These are phyloP conservation scores for Metschnikowia santaceciliae DNA, from an alignment of 805 yeast species.

Conservation along the genomic window DNA sequence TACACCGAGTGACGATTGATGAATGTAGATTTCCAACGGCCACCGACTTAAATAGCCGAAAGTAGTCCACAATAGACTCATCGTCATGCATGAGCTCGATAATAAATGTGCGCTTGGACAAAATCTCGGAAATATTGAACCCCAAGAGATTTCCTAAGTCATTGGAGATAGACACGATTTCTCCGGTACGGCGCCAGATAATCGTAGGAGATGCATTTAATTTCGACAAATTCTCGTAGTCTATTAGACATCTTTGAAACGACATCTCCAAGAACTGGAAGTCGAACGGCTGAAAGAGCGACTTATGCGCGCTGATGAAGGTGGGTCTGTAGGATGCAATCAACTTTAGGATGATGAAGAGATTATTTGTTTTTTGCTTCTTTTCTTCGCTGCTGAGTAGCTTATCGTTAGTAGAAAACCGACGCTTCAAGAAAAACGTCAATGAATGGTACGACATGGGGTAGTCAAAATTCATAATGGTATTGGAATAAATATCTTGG, in stretches of 20 bases:
- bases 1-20: conserved; percentile 49
- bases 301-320: conserved; percentile 71
- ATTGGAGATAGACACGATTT: conserved; percentile 72
- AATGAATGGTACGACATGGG: conserved; percentile 61
- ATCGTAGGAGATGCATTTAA: conserved; percentile 74
- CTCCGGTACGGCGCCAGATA: conserved; percentile 85
- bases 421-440: conserved; percentile 48
- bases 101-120: conserved; percentile 60
- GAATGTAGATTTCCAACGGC: conserved; percentile 66
- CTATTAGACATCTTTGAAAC: conserved; percentile 40
- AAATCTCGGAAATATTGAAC: conserved; percentile 51
- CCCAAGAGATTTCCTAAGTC: conserved; percentile 72
- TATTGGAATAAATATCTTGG: conserved; percentile 47
- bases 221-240: conserved; percentile 42
- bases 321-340: conserved; percentile 70
- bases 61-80: conserved; percentile 66
- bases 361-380: conserved; percentile 27
- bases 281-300: conserved; percentile 64
- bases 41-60: conserved; percentile 62
- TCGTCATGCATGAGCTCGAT: conserved; percentile 79
- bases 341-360: conserved; percentile 47
- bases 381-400: conserved; percentile 25
- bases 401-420: conserved; percentile 51
- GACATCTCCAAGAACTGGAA: conserved; percentile 49
- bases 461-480: conserved; percentile 51